phyloP scores from a whole-genome alignment of 2,329 filamentous ascomycete species.

The Colletotrichum caudatum region DNA sequence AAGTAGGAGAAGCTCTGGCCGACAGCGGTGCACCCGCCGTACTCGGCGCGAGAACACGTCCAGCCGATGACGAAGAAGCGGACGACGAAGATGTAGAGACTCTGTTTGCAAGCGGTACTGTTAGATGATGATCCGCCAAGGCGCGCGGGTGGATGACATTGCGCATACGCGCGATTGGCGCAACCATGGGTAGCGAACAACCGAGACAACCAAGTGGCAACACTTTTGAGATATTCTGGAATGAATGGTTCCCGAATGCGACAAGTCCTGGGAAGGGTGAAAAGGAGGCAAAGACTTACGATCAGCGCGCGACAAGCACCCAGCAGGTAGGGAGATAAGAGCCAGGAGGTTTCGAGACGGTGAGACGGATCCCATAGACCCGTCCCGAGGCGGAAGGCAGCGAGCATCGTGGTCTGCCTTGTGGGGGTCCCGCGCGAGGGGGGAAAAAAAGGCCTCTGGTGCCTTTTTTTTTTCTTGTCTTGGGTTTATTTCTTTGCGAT shows the following conservation, averaged over 20 bases:
- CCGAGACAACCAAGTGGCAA: not conserved
- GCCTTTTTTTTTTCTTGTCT: not conserved
- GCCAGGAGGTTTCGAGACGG: slow-evolving; percentile 84
- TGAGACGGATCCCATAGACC: slow-evolving; percentile 67
- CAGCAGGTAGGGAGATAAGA: slow-evolving; percentile 75
- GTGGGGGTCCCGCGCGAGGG: slow-evolving; percentile 3
- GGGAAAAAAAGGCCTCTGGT: not conserved
- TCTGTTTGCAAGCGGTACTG: slow-evolving; percentile 48
- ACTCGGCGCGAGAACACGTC: slow-evolving; percentile 63
- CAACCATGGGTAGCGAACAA: not conserved
- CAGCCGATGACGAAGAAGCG: slow-evolving; percentile 78
- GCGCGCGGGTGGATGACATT: not conserved
- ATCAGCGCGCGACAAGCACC: slow-evolving; percentile 68
- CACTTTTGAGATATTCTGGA: not conserved
- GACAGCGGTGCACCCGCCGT: slow-evolving; percentile 59
- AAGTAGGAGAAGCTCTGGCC: slow-evolving; percentile 81
- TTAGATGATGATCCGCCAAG: slow-evolving; percentile 9
- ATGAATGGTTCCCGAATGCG: not conserved
- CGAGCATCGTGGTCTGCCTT: slow-evolving; percentile 38
- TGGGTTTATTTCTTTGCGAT: slow-evolving; percentile 21
- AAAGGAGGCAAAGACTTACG: slow-evolving; percentile 54
- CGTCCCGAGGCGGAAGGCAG: slow-evolving; percentile 55
- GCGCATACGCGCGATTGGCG: not conserved
- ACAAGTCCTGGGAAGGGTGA: not conserved
- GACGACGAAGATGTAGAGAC: slow-evolving; percentile 77